A percentile compares a stretch with the other conserved stretches of the same genome.
Evolutionary conservation across 2,329 filamentous ascomycete species (phyloP).

Genomic region (Myriosclerotinia scirpicola): DNA sequence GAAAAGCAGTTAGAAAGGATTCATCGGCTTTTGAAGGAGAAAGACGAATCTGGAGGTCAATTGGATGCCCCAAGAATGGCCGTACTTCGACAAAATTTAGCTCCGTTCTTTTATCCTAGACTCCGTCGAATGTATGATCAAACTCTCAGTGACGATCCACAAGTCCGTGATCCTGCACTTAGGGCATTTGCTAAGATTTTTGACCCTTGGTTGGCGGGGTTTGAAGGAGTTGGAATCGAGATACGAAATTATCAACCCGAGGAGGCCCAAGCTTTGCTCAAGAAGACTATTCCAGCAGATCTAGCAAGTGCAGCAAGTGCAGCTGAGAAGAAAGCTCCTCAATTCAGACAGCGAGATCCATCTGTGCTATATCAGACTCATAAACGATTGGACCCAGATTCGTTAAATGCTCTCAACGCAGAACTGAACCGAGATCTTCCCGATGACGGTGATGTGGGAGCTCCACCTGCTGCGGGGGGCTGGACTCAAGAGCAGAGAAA

Average conservation of each 20-base stretch:
- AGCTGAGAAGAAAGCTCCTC: constrained; percentile 5
- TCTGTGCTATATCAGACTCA: constrained; percentile 16
- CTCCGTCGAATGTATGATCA: constrained; percentile 19
- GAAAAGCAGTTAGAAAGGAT: neutral
- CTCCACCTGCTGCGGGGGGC: neutral
- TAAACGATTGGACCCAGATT: neutral
- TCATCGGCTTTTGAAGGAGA: constrained; percentile 7
- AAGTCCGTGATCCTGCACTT: neutral
- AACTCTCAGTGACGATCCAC: neutral
- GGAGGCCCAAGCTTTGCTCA: neutral
- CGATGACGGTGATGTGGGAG: constrained; percentile 4
- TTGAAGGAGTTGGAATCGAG: constrained; percentile 15
- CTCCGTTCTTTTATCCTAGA: constrained; percentile 13
- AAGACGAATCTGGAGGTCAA: neutral
- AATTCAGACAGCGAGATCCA: constrained; percentile 16
- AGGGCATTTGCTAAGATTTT: constrained; percentile 4
- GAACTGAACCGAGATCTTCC: constrained; percentile 10
- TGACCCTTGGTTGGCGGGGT: constrained; percentile 15
- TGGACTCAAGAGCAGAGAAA: neutral
- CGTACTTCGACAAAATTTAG: neutral
- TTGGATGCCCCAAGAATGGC: neutral
- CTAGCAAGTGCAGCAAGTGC: neutral
- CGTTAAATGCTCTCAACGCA: constrained; percentile 7
- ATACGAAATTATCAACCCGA: constrained; percentile 14
- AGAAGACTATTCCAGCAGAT: neutral